These are phyloP conservation scores for Albugo laibachii DNA, from an alignment of 352 stramenopile genomes.

Conservation along the genomic window DNA sequence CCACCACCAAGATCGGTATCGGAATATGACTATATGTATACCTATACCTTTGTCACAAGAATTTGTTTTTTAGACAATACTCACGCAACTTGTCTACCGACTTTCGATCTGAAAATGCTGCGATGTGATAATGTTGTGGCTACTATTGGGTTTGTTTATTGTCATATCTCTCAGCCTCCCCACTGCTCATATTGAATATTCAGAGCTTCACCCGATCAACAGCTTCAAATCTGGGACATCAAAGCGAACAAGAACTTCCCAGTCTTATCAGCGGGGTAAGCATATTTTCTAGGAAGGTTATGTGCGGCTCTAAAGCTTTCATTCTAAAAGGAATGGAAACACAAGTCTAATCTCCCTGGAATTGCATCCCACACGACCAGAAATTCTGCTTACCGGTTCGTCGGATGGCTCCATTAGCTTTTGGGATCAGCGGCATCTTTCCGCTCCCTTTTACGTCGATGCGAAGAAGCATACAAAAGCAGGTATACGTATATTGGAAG, in stretches of 20 bases:
- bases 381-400: constrained; percentile 48
- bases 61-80: constrained; percentile 19
- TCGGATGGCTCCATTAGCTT: constrained; percentile 44
- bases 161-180: neutral
- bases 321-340: constrained; percentile 15
- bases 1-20: constrained; percentile 28
- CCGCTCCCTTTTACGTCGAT: constrained; percentile 29
- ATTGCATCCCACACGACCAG: constrained; percentile 52
- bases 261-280: constrained; percentile 34
- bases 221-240: constrained; percentile 63
- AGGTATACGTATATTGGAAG: neutral
- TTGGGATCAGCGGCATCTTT: constrained; percentile 56
- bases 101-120: constrained; percentile 57
- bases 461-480: neutral
- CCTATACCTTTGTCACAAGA: neutral
- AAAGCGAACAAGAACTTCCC: constrained; percentile 29
- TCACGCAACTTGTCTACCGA: constrained; percentile 23
- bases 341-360: constrained; percentile 33
- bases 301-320: constrained; percentile 1
- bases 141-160: constrained; percentile 27
- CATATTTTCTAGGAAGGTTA: constrained; percentile 2
- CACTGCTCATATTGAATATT: neutral
- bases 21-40: neutral
- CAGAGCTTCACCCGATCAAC: constrained; percentile 27
- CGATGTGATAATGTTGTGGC: constrained; percentile 38